These are phyloP conservation scores for Oidiodendron maius DNA, from an alignment of 495 filamentous ascomycete genomes.

Conservation along the genomic window DNA sequence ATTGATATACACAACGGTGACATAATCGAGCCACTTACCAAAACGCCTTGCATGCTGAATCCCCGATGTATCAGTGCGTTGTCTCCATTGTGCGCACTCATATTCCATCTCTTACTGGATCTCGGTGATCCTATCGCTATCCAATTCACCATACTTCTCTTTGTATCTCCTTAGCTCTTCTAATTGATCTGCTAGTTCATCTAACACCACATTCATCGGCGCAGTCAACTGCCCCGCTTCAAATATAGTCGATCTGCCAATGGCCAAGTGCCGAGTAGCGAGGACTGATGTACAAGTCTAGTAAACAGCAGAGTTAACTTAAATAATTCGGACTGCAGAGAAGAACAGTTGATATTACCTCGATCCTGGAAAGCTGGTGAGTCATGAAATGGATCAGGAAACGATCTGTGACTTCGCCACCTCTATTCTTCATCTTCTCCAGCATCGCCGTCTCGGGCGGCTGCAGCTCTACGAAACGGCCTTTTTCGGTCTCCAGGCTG, in stretches of 20 bases:
- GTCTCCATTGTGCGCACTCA: neutral
- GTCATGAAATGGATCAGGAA: constrained; percentile 84
- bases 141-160: constrained; percentile 31
- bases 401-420: constrained; percentile 80
- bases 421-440: constrained; percentile 74
- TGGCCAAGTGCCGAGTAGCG: constrained; percentile 56
- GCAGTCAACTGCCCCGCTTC: constrained; percentile 40
- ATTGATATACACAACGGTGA: neutral
- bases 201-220: constrained; percentile 42
- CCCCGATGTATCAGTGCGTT: neutral
- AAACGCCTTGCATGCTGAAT: neutral
- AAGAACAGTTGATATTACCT: constrained; percentile 58
- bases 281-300: constrained; percentile 59
- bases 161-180: constrained; percentile 42
- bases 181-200: constrained; percentile 34
- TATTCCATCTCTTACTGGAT: neutral
- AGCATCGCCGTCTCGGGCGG: constrained; percentile 74
- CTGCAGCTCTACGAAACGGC: constrained; percentile 48
- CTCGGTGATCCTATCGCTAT: neutral
- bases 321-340: too few species aligned
- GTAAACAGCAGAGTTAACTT: too few species aligned
- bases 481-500: constrained; percentile 72
- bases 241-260: constrained; percentile 30
- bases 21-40: neutral
- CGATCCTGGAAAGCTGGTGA: constrained; percentile 89